Evolutionary conservation across 179 eudicot genomes (phyloP), one percentile per base, ranked within the genome.

Genomic region (Spergularia azorica): DNA sequence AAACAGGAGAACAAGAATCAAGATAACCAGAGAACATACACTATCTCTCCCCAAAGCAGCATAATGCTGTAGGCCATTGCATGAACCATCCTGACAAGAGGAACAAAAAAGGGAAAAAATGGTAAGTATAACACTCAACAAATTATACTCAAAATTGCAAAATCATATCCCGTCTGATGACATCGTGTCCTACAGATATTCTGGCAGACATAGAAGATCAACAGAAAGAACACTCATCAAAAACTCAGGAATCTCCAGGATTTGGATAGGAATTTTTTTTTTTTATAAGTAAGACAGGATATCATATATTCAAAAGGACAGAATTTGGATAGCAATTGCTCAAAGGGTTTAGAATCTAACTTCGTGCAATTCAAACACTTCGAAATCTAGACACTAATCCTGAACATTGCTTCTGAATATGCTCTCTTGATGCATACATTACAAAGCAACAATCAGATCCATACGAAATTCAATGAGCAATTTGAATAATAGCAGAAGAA

Each of bases 31-130:
- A 77, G 20, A 62, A 77, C 95, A 56, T 93, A 93, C 98, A 79
- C 86, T 74, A 75, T 94, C 92, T 89, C 97, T 88, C 77, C 97
- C 98, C 81, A 94, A 81, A 81, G 98, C 98, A 68, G 98, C 98
- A 86, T 94, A 94, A 83, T 94, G 98, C 69, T 94, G 98, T 70
- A 94, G 88, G n/a, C 98, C 98, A 86, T 94, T 94, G 93, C 98
- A 94, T 59, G 98, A 94, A 18, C 98, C 98, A 86, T 94, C 98
- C 98, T 94, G 83, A 48, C 8, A 7, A 43, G 8, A 7, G 77
- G 39, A 32, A 74, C 26, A 46, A 70, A 2, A 72, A 52, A 59
- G 10, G 2, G 18, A 32, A 12, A 69, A 60, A 41, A 55, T 9
- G 14, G 50, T 48, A 70, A 68, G 39, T 51, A 38, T 59, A 52